These are phyloP conservation scores for Globisporangium uncinulatum DNA, from an alignment of 352 stramenopile genomes.

Conservation along the genomic window DNA sequence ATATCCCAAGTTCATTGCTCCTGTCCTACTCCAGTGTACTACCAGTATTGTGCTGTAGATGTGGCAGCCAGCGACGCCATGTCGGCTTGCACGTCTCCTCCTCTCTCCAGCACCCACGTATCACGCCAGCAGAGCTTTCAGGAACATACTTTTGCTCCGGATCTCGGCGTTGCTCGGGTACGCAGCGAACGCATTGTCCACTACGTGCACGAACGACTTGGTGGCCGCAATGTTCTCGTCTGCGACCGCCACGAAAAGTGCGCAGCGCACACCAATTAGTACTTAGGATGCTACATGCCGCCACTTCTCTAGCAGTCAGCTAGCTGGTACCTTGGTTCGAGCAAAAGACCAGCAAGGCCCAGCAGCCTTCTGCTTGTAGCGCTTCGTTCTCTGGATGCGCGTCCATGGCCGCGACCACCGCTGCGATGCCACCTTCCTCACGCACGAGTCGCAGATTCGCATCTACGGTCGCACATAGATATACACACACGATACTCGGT, in stretches of 20 bases:
- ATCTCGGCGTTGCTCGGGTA: slow-evolving; percentile 57
- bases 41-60: too few relatives aligned
- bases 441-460: slow-evolving; percentile 55
- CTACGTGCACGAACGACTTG: slow-evolving; percentile 34
- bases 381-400: slow-evolving; percentile 56
- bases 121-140: slow-evolving; percentile 50
- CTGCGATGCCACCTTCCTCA: slow-evolving; percentile 55
- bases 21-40: too few relatives aligned
- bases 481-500: too few relatives aligned
- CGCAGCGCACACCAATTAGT: too few relatives aligned
- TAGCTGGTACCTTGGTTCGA: slow-evolving; percentile 44
- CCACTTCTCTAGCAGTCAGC: too few relatives aligned
- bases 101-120: background rate
- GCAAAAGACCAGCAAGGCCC: slow-evolving; percentile 76
- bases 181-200: slow-evolving; percentile 36
- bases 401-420: slow-evolving; percentile 59
- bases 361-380: slow-evolving; percentile 64
- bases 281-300: too few relatives aligned
- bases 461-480: slow-evolving; percentile 17
- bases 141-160: slow-evolving; percentile 58
- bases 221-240: slow-evolving; percentile 53
- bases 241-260: slow-evolving; percentile 7
- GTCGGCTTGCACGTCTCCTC: too few relatives aligned
- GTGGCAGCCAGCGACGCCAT: too few relatives aligned
- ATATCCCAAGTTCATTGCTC: too few relatives aligned